A percentile compares a stretch with the other conserved stretches of the same genome.
Conservation (phyloP, 345 rosid species). For the Camelina sativa region DNA sequence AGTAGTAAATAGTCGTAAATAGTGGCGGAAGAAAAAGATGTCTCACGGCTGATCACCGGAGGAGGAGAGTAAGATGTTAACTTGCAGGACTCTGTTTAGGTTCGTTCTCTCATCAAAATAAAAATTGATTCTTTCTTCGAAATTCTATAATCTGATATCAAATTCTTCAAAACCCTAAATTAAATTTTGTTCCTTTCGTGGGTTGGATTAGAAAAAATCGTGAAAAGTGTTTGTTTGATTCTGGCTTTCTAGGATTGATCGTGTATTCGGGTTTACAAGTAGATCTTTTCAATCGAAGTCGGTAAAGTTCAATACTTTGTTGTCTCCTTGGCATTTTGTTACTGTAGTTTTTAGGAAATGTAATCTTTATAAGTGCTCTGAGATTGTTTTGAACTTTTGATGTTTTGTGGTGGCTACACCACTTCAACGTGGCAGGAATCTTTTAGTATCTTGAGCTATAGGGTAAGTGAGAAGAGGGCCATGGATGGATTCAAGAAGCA, state of each 20-base stretch:
- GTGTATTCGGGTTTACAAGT: slow-evolving; percentile 46
- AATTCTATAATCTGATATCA: background rate
- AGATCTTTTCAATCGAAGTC: slow-evolving; percentile 44
- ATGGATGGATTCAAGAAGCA: slow-evolving; percentile 49
- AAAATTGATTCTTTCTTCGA: slow-evolving; percentile 24
- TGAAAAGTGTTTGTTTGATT: slow-evolving; percentile 13
- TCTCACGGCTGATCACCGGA: slow-evolving; percentile 27
- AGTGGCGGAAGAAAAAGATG: background rate
- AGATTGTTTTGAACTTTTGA: background rate
- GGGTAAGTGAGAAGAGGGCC: slow-evolving; percentile 32
- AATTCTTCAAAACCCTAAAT: background rate
- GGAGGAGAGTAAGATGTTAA: slow-evolving; percentile 32
- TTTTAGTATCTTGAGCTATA: slow-evolving; percentile 45
- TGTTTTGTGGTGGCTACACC: slow-evolving; percentile 23
- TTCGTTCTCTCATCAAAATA: slow-evolving; percentile 5
- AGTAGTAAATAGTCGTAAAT: slow-evolving; percentile 20
- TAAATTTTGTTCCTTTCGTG: background rate
- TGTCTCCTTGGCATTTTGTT: background rate
- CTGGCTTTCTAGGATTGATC: slow-evolving; percentile 45
- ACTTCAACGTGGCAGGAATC: slow-evolving; percentile 41
- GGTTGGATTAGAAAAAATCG: background rate
- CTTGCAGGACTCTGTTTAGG: slow-evolving; percentile 37
- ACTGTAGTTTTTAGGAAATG: background rate
- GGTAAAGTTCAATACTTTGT: slow-evolving; percentile 22
- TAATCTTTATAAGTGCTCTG: slow-evolving; percentile 18